phyloP scores from a whole-genome alignment of 2,329 filamentous ascomycete species.

The Exophiala lecanii-corni region DNA sequence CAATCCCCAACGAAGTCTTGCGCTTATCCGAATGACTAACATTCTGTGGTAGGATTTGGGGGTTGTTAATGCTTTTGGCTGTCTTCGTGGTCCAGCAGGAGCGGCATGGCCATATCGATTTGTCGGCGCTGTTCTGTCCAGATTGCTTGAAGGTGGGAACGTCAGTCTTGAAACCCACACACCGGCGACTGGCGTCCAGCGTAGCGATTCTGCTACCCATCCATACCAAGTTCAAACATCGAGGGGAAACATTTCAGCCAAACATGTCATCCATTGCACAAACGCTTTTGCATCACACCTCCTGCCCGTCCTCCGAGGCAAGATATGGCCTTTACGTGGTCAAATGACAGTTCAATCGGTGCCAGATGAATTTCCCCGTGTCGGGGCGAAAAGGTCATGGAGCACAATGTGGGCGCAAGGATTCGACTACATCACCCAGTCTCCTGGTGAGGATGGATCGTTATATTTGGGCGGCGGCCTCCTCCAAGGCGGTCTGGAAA shows the following conservation, averaged over 20 bases:
- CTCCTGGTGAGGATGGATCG: constrained; percentile 20
- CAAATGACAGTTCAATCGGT: constrained; percentile 43
- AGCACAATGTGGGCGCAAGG: constrained; percentile 17
- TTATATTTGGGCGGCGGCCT: constrained; percentile 19
- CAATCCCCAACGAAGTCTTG: constrained; percentile 2
- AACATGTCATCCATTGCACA: constrained; percentile 40
- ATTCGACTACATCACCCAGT: constrained; percentile 24
- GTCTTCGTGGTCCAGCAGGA: constrained; percentile 27
- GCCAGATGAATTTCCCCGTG: constrained; percentile 23
- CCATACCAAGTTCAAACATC: constrained; percentile 34
- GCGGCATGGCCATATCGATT: constrained; percentile 37
- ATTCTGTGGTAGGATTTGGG: not conserved
- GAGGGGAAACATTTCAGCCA: constrained; percentile 34
- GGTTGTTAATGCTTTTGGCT: constrained; percentile 14
- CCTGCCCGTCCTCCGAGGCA: constrained; percentile 36
- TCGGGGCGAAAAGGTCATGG: constrained; percentile 24
- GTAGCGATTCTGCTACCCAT: constrained; percentile 9
- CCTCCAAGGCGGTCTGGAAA: constrained; percentile 30
- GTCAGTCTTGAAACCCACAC: constrained; percentile 28
- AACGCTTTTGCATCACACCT: constrained; percentile 42
- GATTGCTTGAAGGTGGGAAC: constrained; percentile 12
- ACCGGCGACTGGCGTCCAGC: constrained; percentile 12
- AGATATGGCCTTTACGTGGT: constrained; percentile 37
- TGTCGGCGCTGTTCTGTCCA: constrained; percentile 28
- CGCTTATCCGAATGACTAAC: not conserved